These are phyloP conservation scores for Colletotrichum sp. DNA, from an alignment of 2,329 filamentous ascomycete genomes.

Conservation along the genomic window DNA sequence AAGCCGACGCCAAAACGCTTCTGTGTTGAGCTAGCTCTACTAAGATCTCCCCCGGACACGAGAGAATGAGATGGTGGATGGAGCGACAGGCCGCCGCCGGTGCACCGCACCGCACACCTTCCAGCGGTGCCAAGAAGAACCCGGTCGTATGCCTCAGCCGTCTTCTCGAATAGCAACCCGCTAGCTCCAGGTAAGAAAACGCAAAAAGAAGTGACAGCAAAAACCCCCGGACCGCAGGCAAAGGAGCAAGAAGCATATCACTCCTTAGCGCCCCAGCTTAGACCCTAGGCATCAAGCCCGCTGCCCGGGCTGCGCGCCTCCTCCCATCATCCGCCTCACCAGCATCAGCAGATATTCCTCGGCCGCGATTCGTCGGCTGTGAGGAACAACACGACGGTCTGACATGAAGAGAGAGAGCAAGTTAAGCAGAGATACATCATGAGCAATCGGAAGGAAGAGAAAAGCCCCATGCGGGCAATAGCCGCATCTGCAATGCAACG, in stretches of 20 bases:
- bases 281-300: background rate
- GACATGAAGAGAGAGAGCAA: background rate
- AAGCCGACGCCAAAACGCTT: background rate
- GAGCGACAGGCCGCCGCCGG: background rate
- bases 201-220: background rate
- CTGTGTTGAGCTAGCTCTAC: background rate
- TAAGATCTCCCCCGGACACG: background rate
- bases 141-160: background rate
- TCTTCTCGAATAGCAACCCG: background rate
- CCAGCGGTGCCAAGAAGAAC: background rate
- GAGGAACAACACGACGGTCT: accelerated
- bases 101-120: background rate
- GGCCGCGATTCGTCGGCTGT: background rate
- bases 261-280: background rate
- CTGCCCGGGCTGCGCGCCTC: background rate
- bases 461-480: background rate
- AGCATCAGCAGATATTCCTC: background rate
- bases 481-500: background rate
- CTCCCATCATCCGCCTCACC: background rate
- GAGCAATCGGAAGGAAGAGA: background rate
- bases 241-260: background rate
- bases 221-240: background rate
- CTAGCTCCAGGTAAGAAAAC: background rate
- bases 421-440: background rate
- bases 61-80: background rate